Percentiles rank a stretch among this genome's conserved stretches.
phyloP scores from a whole-genome alignment of 2,329 filamentous ascomycete species.

The Parafenestella ontariensis region DNA sequence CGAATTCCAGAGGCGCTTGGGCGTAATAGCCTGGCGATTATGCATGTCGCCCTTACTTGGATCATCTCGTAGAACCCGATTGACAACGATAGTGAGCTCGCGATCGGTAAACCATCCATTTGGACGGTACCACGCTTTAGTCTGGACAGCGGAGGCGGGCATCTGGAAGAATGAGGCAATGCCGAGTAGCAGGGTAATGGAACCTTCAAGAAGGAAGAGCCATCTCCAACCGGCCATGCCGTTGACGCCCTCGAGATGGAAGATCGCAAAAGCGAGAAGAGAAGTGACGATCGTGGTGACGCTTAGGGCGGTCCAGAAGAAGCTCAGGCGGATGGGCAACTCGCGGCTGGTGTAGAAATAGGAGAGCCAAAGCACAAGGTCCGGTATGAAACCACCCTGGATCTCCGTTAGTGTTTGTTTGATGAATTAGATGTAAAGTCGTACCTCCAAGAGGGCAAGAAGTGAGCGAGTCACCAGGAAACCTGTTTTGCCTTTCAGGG shows the following conservation, averaged over 20 bases:
- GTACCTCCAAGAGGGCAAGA: too few relatives aligned
- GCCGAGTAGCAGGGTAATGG: conserved; percentile 62
- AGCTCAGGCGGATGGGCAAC: conserved; percentile 51
- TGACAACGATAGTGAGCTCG: conserved; percentile 68
- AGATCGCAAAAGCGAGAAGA: conserved; percentile 49
- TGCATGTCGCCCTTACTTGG: conserved; percentile 64
- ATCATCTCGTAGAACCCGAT: conserved; percentile 65
- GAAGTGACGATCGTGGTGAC: conserved; percentile 48
- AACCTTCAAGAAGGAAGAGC: conserved; percentile 61
- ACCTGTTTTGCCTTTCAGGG: too few relatives aligned
- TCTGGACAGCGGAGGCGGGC: conserved; percentile 58
- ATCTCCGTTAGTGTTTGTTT: too few relatives aligned
- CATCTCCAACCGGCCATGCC: conserved; percentile 54
- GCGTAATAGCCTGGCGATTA: conserved; percentile 25
- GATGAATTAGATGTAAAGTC: too few relatives aligned
- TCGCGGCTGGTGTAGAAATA: conserved; percentile 53
- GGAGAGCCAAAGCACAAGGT: conserved; percentile 51
- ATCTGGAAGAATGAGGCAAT: conserved; percentile 63
- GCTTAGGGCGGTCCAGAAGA: conserved; percentile 53
- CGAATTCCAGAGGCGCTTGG: too few relatives aligned
- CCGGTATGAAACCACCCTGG: conserved; percentile 42
- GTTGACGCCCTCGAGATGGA: conserved; percentile 52
- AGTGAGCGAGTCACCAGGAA: too few relatives aligned
- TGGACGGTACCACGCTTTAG: conserved; percentile 61
- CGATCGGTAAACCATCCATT: conserved; percentile 68